Conservation (phyloP, 1,284 basidiomycete genomes). For the Phlebopus sp. region DNA sequence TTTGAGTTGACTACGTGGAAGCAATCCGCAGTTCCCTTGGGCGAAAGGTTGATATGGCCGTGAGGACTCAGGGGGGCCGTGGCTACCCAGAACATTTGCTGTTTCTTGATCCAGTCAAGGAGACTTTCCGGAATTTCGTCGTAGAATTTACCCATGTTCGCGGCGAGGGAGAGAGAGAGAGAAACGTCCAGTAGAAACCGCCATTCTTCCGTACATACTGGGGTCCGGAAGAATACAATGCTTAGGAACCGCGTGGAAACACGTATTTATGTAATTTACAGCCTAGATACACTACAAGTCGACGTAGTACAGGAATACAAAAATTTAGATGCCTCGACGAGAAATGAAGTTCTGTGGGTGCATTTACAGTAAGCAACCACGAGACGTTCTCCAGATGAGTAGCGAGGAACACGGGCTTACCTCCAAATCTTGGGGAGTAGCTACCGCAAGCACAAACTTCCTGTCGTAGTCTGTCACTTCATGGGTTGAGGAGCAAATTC, state of each 20-base stretch:
- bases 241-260: no score
- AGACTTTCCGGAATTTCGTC: slow-evolving; percentile 45
- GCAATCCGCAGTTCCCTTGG: slow-evolving; percentile 48
- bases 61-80: slow-evolving; percentile 48
- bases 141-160: slow-evolving; percentile 46
- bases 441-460: slow-evolving; percentile 85
- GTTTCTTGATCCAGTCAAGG: slow-evolving; percentile 48
- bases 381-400: background rate
- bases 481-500: slow-evolving; percentile 2
- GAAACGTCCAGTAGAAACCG: no score
- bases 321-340: slow-evolving; percentile 44
- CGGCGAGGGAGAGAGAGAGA: no score
- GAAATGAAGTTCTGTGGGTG: slow-evolving; percentile 49
- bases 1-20: slow-evolving; percentile 47
- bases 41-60: slow-evolving; percentile 56
- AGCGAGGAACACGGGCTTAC: slow-evolving; percentile 33
- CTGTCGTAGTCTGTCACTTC: slow-evolving; percentile 78
- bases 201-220: no score
- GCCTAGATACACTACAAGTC: background rate
- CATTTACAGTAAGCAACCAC: slow-evolving; percentile 3
- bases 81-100: slow-evolving; percentile 57
- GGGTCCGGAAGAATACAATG: no score
- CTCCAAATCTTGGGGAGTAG: slow-evolving; percentile 77
- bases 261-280: no score
- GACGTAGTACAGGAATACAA: background rate